Conservation (phyloP, 306 rosid species). For the peach (Prunus persica) region DNA sequence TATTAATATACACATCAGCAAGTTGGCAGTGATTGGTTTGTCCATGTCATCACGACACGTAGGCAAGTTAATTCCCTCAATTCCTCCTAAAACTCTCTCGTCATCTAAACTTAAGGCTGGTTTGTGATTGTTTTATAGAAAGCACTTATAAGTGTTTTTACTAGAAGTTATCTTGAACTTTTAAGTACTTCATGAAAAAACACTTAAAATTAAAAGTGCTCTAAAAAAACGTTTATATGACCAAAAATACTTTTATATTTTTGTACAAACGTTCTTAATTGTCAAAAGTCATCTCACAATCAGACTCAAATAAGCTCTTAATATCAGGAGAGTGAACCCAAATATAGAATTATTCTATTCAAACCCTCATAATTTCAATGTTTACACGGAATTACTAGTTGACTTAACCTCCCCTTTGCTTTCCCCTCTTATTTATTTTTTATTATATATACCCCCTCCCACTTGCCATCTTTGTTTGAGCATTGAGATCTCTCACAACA, state of each 20-base stretch:
- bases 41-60: constrained; percentile 38
- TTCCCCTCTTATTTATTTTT: constrained; percentile 21
- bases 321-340: neutral
- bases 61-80: neutral
- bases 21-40: constrained; percentile 40
- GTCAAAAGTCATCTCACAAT: too few species aligned
- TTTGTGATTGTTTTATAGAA: too few species aligned
- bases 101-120: too few species aligned
- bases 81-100: neutral
- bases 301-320: too few species aligned
- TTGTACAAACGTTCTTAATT: too few species aligned
- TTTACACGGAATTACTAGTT: constrained; percentile 42
- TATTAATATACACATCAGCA: constrained; percentile 28
- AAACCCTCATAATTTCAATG: constrained; percentile 12
- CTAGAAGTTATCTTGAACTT: too few species aligned
- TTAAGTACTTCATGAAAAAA: too few species aligned
- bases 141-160: too few species aligned
- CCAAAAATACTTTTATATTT: too few species aligned
- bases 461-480: constrained; percentile 15
- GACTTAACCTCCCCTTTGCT: constrained; percentile 34
- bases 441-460: constrained; percentile 36
- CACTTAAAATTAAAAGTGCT: too few species aligned
- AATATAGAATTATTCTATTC: neutral
- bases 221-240: too few species aligned
- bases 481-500: neutral